phyloP scores from a whole-genome alignment of 495 filamentous ascomycete species.

The Evernia prunastri region DNA sequence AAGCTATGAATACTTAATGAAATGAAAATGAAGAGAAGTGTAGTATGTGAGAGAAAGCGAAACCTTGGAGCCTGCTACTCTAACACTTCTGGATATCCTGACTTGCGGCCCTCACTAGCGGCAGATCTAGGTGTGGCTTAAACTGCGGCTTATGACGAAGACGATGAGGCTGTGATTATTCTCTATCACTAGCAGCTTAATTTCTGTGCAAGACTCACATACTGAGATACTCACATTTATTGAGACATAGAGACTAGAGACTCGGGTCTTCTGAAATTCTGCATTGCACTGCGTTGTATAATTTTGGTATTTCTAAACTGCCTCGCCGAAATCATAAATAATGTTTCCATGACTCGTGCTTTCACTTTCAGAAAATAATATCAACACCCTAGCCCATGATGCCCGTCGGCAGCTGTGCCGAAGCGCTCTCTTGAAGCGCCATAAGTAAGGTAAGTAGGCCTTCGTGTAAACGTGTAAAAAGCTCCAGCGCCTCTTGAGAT shows the following conservation, averaged over 20 bases:
- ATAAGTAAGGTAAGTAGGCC: neutral
- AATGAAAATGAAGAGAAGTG: neutral
- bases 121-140: slow-evolving; percentile 10
- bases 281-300: neutral
- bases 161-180: neutral
- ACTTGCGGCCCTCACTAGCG: slow-evolving; percentile 8
- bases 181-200: too few relatives aligned
- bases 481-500: neutral
- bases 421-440: neutral
- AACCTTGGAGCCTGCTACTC: neutral
- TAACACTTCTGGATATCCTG: neutral
- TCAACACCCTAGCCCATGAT: neutral
- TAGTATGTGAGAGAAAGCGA: neutral
- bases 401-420: neutral
- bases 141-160: slow-evolving; percentile 15
- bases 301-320: slow-evolving; percentile 4
- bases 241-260: neutral
- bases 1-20: too few relatives aligned
- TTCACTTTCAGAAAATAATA: neutral
- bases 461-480: neutral
- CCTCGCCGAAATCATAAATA: neutral
- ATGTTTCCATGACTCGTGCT: neutral
- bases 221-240: too few relatives aligned
- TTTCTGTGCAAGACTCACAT: too few relatives aligned
- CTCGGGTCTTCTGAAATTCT: neutral